phyloP scores from a whole-genome alignment of 2,329 filamentous ascomycete genomes.

The Akanthomyces lecanii region DNA sequence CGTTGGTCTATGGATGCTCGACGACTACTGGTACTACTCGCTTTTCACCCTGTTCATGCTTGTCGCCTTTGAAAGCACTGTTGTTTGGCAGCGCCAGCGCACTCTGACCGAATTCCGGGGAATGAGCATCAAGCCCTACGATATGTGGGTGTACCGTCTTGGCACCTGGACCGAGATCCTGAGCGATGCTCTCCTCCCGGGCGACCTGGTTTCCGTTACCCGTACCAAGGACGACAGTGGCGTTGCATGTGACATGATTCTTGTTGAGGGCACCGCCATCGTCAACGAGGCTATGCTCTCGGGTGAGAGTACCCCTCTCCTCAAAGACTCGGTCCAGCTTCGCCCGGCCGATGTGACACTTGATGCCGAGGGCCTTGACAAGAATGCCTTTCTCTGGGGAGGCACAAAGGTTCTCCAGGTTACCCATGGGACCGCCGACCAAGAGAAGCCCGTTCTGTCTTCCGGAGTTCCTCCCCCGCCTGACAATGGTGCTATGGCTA shows the following conservation, averaged over 20 bases:
- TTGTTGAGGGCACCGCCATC: constrained; percentile 92
- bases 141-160: constrained; percentile 83
- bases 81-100: constrained; percentile 97
- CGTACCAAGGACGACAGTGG: constrained; percentile 96
- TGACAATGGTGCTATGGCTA: constrained; percentile 87
- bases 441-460: constrained; percentile 64
- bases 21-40: constrained; percentile 99
- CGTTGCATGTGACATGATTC: constrained; percentile 93
- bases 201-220: constrained; percentile 86
- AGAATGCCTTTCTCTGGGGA: constrained; percentile 93
- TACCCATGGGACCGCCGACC: constrained; percentile 76
- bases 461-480: constrained; percentile 81
- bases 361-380: constrained; percentile 88
- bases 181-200: constrained; percentile 88
- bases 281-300: constrained; percentile 99
- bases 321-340: constrained; percentile 94
- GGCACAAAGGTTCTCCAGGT: constrained; percentile 97
- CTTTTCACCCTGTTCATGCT: constrained; percentile 99
- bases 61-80: constrained; percentile 94
- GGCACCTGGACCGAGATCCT: constrained; percentile 84
- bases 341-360: constrained; percentile 75
- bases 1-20: constrained; percentile 95
- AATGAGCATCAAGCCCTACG: constrained; percentile 99
- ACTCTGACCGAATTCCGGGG: constrained; percentile 95
- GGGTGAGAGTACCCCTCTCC: constrained; percentile 90